phyloP scores from a whole-genome alignment of 192 early-diverging fungal species.

The Backusella sp. region DNA sequence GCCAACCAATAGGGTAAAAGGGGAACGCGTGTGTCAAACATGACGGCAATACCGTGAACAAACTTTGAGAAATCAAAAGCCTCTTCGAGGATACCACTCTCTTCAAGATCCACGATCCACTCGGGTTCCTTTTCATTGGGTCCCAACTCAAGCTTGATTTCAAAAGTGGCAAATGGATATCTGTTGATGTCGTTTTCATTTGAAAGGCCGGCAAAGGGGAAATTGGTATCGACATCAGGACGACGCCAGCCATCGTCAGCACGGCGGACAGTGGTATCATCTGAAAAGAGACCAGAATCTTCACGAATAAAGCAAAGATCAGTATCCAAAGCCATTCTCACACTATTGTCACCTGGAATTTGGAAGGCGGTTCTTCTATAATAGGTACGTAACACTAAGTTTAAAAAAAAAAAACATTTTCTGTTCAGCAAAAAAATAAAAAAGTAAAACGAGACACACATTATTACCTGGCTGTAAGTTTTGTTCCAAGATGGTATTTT shows the following conservation, averaged over 20 bases:
- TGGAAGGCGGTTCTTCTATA: constrained; percentile 99
- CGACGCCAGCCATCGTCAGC: constrained; percentile 88
- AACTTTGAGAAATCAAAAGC: constrained; percentile 87
- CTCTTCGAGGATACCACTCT: constrained; percentile 71
- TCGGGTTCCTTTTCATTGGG: constrained; percentile 60
- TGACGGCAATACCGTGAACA: constrained; percentile 75
- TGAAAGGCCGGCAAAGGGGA: constrained; percentile 77
- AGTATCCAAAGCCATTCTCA: constrained; percentile 94
- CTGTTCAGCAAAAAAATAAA: neutral
- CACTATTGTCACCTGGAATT: constrained; percentile 91
- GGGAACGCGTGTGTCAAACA: constrained; percentile 61
- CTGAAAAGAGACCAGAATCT: constrained; percentile 59
- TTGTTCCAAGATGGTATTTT: constrained; percentile 62
- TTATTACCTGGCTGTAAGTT: constrained; percentile 66
- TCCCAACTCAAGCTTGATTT: constrained; percentile 81
- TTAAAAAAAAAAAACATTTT: neutral
- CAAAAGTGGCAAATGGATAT: constrained; percentile 95
- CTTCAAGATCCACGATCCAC: constrained; percentile 80
- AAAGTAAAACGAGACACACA: neutral
- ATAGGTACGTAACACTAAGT: constrained; percentile 76
- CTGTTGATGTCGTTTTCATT: constrained; percentile 76
- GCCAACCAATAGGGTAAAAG: constrained; percentile 65
- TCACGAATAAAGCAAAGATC: constrained; percentile 96
- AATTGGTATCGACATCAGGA: constrained; percentile 75
- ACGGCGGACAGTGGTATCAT: constrained; percentile 66